Evolutionary conservation across 208 protist species (phyloP), one percentile per base, ranked within the genome.

Genomic region (Leishmania mexicana): DNA sequence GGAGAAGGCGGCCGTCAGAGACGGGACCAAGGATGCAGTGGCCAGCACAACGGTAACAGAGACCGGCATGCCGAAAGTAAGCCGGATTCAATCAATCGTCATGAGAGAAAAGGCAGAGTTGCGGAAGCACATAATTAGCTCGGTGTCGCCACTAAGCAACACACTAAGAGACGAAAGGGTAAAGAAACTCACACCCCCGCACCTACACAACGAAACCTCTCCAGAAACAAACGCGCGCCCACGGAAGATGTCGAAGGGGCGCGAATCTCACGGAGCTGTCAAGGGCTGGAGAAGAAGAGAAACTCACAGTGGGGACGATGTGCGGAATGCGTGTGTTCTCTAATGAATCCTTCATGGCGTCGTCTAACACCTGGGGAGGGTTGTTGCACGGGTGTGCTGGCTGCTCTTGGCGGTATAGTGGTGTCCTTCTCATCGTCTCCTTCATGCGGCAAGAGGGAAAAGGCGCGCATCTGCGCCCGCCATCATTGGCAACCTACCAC

Each of bases 111-210:
- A 31, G 15, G 70, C 17, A 51, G 70, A n/a, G 54, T 31, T 35
- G 35, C 13, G 53, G 65, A 51, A 38, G 38, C 45, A 35, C 21
- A n/a, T 68, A 49, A 68, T 21, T 35, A 68, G 47, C 42, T 28
- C 28, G 53, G 64, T 24, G n/a, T 54, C 68, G 28, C 49, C n/a
- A 75, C 51, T 64, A 75, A 81, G 47, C 67, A 24, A 42, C 21
- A 21, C 40, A 47, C 45, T 10, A 72, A 80, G 35, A 11, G 57
- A 31, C 74, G 28, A 21, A 47, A n/a, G 54, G 57, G 35, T 13
- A 35, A 74, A 31, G 11, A 51, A 35, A 28, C 17, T 35, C 28
- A 11, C 24, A 31, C 45, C 1, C 28, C 24, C 70, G 8, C 47
- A 35, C 7, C 24, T 8, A 62, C 4, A 62, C 31, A 47, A n/a